These are phyloP conservation scores for Sclerotinia minor DNA, from an alignment of 2,329 filamentous ascomycete species.

Conservation along the genomic window DNA sequence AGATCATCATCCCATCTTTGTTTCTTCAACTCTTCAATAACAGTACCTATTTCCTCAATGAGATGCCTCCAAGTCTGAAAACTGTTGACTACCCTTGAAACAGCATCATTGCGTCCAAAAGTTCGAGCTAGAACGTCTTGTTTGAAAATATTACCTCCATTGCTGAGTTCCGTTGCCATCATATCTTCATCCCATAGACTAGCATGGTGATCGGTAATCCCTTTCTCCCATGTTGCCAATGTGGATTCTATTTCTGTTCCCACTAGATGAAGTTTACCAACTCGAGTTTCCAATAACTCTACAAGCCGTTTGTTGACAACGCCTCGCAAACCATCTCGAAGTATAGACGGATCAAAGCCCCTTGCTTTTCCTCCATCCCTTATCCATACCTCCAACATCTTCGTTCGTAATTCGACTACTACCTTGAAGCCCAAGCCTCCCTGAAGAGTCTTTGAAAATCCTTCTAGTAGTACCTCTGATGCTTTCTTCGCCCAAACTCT, in stretches of 20 bases:
- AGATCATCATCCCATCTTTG: constrained; percentile 76
- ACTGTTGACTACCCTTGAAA: constrained; percentile 60
- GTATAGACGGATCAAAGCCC: constrained; percentile 65
- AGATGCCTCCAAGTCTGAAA: constrained; percentile 75
- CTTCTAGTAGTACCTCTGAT: constrained; percentile 59
- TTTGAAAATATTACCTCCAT: constrained; percentile 68
- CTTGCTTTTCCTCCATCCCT: constrained; percentile 62
- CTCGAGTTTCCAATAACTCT: constrained; percentile 61
- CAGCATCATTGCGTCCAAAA: constrained; percentile 69
- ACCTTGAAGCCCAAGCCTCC: constrained; percentile 64
- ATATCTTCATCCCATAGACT: constrained; percentile 68
- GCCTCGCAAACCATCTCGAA: constrained; percentile 68
- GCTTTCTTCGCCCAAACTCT: constrained; percentile 63
- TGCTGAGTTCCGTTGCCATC: constrained; percentile 63
- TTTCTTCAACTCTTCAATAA: constrained; percentile 64
- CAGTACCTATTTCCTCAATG: constrained; percentile 64
- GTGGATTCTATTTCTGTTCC: constrained; percentile 63
- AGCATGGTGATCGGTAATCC: constrained; percentile 51
- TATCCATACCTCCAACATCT: constrained; percentile 74
- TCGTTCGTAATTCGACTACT: constrained; percentile 68
- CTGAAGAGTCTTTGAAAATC: constrained; percentile 60
- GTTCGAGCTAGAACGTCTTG: constrained; percentile 66
- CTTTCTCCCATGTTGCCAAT: constrained; percentile 60
- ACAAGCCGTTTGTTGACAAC: constrained; percentile 69
- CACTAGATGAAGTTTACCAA: constrained; percentile 63